Base-by-base conservation (phyloP, 805 yeast species). In the Candida chilensis region DNA sequence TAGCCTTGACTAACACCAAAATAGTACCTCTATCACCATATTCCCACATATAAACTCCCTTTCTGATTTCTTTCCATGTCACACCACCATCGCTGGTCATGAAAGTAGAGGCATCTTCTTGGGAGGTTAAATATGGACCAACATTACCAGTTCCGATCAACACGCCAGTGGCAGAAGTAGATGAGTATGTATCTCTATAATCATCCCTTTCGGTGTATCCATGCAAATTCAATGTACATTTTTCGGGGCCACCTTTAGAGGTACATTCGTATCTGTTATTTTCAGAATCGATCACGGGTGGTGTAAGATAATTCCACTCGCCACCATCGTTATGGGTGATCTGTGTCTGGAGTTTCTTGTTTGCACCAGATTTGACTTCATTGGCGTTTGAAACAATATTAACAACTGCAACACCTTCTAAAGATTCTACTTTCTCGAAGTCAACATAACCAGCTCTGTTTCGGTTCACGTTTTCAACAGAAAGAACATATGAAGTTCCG, bases 21-120 rank as follows among this genome's bases (percentile, higher is more conserved):
- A 92, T 69, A 1, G 95, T 78, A 12, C 98, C 98, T 39, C 85
- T 83, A 52, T 92, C 98, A 38, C 97, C 97, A 52, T 66, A 92
- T 54, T 88, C 97, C 97, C 97, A 92, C 72, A 81, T 80, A 42
- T 73, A 71, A 1, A 74, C 67, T 4, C 94, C 92, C 36, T 79
- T 74, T 35, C 57, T 65, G 17, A 90, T 60, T 52, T 85, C 94
- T 30, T 54, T 71, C 97, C 97, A 92, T 3, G 87, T 70, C 11
- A 75, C 57, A 34, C 98, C 98, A 2, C 92, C 98, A 55, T 92
- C 97, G n/a, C 69, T 63, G 3, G 95, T 76, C 37, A 92, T 54
- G 47, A 71, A 92, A 0, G 96, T 84, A 2, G 80, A 63, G 1
- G 79, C 68, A 28, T 76, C 71, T 3, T 66, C 61, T 24, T 55